Evolutionary conservation across 2,329 filamentous ascomycete species (phyloP), one percentile per base, ranked within the genome.

Genomic region (Aspergillus pseudoglaucus): DNA sequence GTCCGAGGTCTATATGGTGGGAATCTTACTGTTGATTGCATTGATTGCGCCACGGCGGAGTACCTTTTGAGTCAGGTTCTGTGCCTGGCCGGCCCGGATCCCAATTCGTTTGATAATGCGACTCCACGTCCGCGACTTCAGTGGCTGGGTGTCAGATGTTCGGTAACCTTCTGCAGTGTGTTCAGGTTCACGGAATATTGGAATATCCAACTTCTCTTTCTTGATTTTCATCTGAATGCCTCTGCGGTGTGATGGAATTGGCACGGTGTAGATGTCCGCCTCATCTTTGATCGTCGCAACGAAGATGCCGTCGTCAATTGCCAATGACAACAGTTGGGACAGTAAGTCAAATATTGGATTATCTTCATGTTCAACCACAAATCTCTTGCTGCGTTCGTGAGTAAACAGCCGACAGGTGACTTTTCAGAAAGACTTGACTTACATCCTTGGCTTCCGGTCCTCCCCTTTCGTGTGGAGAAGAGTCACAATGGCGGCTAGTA

Each of bases 401-500:
- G 45, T 37, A 42, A 12, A 46, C 14, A 18, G 35, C 43, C 18
- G n/a, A 47, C 6, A 44, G 22, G 22, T 23, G 10, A 30, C 15
- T n/a, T 17, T n/a, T 14, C 33, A 32, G 5, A 48, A 25, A 10
- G 39, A 14, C 35, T 18, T 35, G 4, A 45, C 48, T 54, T 52
- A 59, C 45, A 59, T 54, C 46, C 47, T n/a, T 9, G 43, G 50
- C 44, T 59, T 59, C 40, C 20, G 45, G 37, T 58, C 53, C 46
- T 59, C 51, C 8, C 45, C 50, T 45, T 58, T 58, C 4, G 44
- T 59, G 38, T 57, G 47, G 44, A 59, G 43, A 2, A 57, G 44
- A 15, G 51, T 56, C 30, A 57, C 22, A 42, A 57, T 54, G 23
- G 52, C 48, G 17, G 51, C 15, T 2, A 57, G 44, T 1, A 58